Evolutionary conservation across 352 stramenopile species (phyloP), one percentile per base, ranked within the genome.

Genomic region (Phytophthora pinifolia): DNA sequence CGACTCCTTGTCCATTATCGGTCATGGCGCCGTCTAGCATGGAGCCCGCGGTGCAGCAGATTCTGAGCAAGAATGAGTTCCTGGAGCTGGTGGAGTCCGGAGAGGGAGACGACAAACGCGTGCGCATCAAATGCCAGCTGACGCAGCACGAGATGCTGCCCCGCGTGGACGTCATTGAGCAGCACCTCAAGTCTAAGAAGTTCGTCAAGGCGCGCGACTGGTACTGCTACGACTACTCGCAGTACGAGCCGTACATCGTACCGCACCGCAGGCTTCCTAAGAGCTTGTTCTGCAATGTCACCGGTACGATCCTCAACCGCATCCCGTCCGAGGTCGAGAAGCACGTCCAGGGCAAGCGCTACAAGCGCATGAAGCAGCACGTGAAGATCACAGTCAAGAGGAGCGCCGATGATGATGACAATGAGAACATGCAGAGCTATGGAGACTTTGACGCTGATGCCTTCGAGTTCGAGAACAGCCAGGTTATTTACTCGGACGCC

Each of bases 161-260:
- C 30, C 69, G 68, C 31, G 69, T 67, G 9, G 74, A 89, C 33
- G 59, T 73, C 13, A 86, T 95, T 37, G 65, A 81, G 54, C 50
- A 71, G 56, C 73, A 94, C 55, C 46, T 93, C 20, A 63, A 75
- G 46, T 87, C 76, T 35, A 96, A 94, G 65, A 89, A 88, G 52
- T 90, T 91, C 54, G 17, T 71, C 25, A 93, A 96, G 56, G 77
- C 82, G 6, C 81, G 82, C 41, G 79, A 92, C 67, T 92, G 84
- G 86, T 96, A 96, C 64, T 92, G 73, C 65, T 74, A 88, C 66
- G 87, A 96, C 67, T 96, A 92, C 75, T 86, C 79, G 44, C 70
- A 96, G 77, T 97, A 96, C 74, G 85, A 92, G 66, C 89, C 89
- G 51, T 92, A 94, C 59, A 94, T 97, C 50, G 84, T 96, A 18